Evolutionary conservation across 257 asterid genomes (phyloP), one percentile per base, ranked within the genome.

Genomic region (Jacaranda mimosifolia): DNA sequence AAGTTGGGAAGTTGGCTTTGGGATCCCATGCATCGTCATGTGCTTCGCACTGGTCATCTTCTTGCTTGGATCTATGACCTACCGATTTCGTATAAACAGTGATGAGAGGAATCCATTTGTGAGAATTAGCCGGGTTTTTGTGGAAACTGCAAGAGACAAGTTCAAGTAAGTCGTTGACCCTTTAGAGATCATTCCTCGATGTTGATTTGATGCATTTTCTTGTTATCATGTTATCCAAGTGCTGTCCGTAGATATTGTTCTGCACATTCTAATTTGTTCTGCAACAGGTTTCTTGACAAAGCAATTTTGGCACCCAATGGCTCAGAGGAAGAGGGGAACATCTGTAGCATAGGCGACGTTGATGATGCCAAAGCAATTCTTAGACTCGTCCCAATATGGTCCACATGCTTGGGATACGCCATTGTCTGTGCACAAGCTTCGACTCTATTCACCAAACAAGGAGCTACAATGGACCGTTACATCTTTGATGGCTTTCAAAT

Each of bases 361-460:
- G 85, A 79, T 69, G 83, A 79, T 15, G 80, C 68, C 39, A 85
- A 76, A 46, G 68, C 53, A 48, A 26, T 85, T 52, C 64, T 70
- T 45, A 42, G 80, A 19, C 73, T 85, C 17, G 64, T 77, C 64
- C 86, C 85, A 0, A 80, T 85, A 63, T 85, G 89, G 89, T 21
- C 13, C 1, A 13, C 82, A 2, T 70, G 81, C 62, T 73, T 85
- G 66, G 82, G 73, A 10, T 85, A 75, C 51, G 85, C 81, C n/a
- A 38, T 85, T 57, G 80, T 80, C 6, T 56, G 2, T n/a, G 63
- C 86, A 58, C 86, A 85, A 74, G 12, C 71, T 26, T 48, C 68
- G 1, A 85, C 86, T 10, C 59, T 82, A 1, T 85, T 80, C 66
- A 83, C 77, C 48, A 78, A 85, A 42, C 87, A 83, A 80, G 87